A percentile compares a stretch with the other conserved stretches of the same genome.
Evolutionary conservation across 176 grass and related monocot genomes (phyloP).

Genomic region (Musa troglodytarum): DNA sequence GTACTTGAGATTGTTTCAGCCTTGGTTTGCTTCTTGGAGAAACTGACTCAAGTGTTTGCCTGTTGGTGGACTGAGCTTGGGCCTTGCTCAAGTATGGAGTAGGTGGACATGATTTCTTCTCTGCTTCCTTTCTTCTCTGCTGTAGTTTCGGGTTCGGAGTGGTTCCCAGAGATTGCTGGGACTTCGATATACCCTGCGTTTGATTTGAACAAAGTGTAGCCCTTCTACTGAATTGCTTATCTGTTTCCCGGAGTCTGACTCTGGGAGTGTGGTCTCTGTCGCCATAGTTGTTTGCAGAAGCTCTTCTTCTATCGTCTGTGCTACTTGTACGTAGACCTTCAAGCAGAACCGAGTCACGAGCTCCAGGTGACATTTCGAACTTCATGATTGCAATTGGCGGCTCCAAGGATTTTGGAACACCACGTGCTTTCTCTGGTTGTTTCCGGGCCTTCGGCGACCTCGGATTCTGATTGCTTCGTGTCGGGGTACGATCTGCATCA

Average conservation of each 20-base stretch:
- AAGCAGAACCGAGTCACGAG: slow-evolving; percentile 29
- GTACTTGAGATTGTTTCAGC: slow-evolving; percentile 42
- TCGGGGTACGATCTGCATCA: not conserved
- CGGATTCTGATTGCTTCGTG: not conserved
- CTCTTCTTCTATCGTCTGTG: slow-evolving; percentile 12
- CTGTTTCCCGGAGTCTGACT: not conserved
- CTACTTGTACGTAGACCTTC: slow-evolving; percentile 28
- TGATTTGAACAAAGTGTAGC: not conserved
- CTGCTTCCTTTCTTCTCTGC: slow-evolving; percentile 48
- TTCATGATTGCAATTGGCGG: slow-evolving; percentile 83
- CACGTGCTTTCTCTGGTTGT: slow-evolving; percentile 15
- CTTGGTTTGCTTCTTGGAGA: slow-evolving; percentile 59
- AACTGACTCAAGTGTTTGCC: slow-evolving; percentile 40
- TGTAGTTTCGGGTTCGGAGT: slow-evolving; percentile 46
- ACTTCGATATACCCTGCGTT: too few relatives aligned
- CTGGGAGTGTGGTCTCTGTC: slow-evolving; percentile 18
- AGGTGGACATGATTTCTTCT: slow-evolving; percentile 12
- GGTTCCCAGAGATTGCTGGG: not conserved
- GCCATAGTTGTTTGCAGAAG: slow-evolving; percentile 24
- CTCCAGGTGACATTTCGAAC: slow-evolving; percentile 34
- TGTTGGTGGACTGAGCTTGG: slow-evolving; percentile 23
- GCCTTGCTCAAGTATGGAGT: not conserved
- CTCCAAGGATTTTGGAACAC: slow-evolving; percentile 37
- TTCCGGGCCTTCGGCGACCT: not conserved
- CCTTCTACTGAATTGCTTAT: slow-evolving; percentile 3